These are phyloP conservation scores for Omphalotus guepiniiformis DNA, from an alignment of 768 basidiomycete species.

Conservation along the genomic window DNA sequence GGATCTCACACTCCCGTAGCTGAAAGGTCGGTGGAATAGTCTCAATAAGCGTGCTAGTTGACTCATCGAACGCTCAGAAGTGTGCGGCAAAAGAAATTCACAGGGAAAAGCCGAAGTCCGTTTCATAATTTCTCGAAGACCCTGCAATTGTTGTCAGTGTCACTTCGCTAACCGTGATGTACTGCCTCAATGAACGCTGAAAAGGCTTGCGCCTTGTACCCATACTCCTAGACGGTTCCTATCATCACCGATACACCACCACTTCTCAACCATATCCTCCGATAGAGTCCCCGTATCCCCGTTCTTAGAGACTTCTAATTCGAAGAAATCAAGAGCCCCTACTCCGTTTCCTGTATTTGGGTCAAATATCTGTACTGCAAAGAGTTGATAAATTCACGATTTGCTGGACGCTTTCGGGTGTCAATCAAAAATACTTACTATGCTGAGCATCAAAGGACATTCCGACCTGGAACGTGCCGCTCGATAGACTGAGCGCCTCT, in stretches of 20 bases:
- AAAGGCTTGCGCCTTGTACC: constrained; percentile 58
- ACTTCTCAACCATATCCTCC: constrained; percentile 71
- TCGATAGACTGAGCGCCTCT: constrained; percentile 56
- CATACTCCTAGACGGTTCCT: constrained; percentile 67
- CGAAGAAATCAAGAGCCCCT: constrained; percentile 73
- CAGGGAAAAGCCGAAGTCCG: no score
- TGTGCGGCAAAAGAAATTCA: no score
- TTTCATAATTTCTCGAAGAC: no score
- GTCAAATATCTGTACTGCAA: constrained; percentile 46
- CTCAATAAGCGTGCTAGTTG: no score
- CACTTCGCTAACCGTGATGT: no score
- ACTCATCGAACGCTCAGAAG: no score
- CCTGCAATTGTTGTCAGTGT: not conserved
- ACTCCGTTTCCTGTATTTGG: constrained; percentile 35
- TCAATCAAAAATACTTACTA: constrained; percentile 41
- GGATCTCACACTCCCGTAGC: no score
- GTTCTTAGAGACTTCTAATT: constrained; percentile 23
- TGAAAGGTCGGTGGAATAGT: no score
- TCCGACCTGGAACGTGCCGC: constrained; percentile 56
- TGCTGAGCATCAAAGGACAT: constrained; percentile 72
- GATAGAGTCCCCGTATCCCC: constrained; percentile 20
- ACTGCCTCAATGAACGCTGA: no score
- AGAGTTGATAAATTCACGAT: constrained; percentile 4
- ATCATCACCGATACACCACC: constrained; percentile 82
- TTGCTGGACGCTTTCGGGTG: constrained; percentile 3